Percentiles rank a stretch among this genome's conserved stretches.
Conservation (phyloP, 345 rosid species). For the Moringa oleifera region DNA sequence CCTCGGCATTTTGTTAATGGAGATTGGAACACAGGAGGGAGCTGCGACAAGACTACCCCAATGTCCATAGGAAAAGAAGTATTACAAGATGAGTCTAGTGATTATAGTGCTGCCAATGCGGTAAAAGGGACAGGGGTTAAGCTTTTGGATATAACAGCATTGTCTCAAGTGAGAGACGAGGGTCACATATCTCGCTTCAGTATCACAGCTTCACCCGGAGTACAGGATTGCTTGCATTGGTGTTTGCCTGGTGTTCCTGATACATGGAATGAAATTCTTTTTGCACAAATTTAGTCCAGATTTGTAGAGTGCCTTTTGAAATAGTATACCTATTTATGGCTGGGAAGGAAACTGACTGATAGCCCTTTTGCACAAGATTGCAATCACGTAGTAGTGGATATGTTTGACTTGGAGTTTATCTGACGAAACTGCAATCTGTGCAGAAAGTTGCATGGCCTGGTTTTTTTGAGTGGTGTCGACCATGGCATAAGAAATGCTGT, state of each 20-base stretch:
- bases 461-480: neutral
- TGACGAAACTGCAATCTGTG: no score
- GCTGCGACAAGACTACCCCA: conserved; percentile 69
- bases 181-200: conserved; percentile 71
- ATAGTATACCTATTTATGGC: no score
- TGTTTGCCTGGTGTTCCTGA: conserved; percentile 78
- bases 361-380: neutral
- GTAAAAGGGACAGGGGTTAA: conserved; percentile 62
- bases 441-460: neutral
- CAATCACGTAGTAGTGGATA: neutral
- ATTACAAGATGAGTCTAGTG: conserved; percentile 60
- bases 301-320: neutral
- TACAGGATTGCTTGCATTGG: conserved; percentile 77
- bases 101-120: conserved; percentile 47
- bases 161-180: conserved; percentile 71
- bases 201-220: conserved; percentile 42
- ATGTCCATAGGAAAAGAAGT: conserved; percentile 73
- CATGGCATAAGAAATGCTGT: neutral
- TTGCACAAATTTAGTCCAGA: conserved; percentile 31
- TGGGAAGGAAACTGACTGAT: neutral
- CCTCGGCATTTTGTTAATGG: conserved; percentile 80
- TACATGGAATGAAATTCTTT: conserved; percentile 66
- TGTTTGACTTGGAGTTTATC: neutral
- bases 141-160: conserved; percentile 61
- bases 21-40: conserved; percentile 88